Percentiles rank a stretch among this genome's conserved stretches.
Evolutionary conservation across 257 asterid species (phyloP).

Genomic region (Leptodermis oblonga): DNA sequence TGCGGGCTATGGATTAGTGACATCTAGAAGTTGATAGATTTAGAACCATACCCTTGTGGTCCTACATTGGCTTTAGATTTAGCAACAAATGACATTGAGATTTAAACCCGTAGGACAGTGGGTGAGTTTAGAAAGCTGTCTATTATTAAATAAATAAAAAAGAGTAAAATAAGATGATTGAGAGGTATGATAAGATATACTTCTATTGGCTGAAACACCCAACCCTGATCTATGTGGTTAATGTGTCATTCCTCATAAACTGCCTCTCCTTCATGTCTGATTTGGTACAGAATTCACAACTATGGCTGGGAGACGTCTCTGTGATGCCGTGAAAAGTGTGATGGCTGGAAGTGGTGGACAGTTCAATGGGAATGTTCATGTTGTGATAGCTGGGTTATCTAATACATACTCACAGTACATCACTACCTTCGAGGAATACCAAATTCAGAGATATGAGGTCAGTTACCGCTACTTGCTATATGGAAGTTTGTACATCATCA

Average conservation of each 20-base stretch:
- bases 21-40: slow-evolving; percentile 1
- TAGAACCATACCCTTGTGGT: not conserved
- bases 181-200: not conserved
- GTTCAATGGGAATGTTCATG: slow-evolving; percentile 55
- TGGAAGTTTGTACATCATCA: not conserved
- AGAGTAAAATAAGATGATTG: not conserved
- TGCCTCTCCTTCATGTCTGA: not conserved
- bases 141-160: not conserved
- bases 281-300: slow-evolving; percentile 72
- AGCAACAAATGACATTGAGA: not conserved
- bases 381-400: slow-evolving; percentile 93
- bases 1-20: not conserved
- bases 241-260: not conserved
- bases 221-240: not conserved
- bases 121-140: not conserved
- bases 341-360: slow-evolving; percentile 45
- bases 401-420: slow-evolving; percentile 91
- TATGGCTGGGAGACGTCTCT: slow-evolving; percentile 97
- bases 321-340: slow-evolving; percentile 73
- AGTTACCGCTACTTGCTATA: slow-evolving; percentile 20
- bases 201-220: not conserved
- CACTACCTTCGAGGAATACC: slow-evolving; percentile 86
- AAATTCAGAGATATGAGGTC: slow-evolving; percentile 98
- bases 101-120: not conserved
- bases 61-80: not conserved